Evolutionary conservation across 31 red algal genomes (phyloP), one percentile per base, ranked within the genome.

Genomic region (Odonthalia washingtoniensis): DNA sequence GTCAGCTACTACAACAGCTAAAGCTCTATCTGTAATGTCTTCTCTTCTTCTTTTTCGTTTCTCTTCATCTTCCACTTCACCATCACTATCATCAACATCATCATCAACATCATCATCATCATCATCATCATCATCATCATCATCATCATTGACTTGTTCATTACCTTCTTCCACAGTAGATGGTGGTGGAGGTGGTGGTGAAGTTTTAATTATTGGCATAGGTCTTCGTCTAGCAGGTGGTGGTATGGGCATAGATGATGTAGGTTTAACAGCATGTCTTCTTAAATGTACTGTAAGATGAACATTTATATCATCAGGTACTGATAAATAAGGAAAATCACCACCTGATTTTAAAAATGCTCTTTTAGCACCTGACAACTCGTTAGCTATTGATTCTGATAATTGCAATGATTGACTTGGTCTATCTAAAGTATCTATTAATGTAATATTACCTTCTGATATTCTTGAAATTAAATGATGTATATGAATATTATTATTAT

Each of bases 231-330:
- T 77, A n/a, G 94, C 89, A 28, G 87, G 94, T 24, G 86, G 78
- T 36, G 94, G 94, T 27, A 89, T 63, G 9, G 84, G 81, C 17
- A 97, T 30, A 36, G 74, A 66, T 32, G 53, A 41, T 0, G 62
- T 78, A 26, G 94, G 87, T 21, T 75, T 84, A n/a, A 82, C 46
- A 24, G 90, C 94, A 61, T 96, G 75, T n/a, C 94, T 81, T 46
- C 97, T 91, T 72, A 99, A 61, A 53, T 99, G 97, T 24, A 99
- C 97, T 21, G 96, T 62, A 30, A 99, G 68, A 46, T 99, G 94
- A 79, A 99, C 87, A 72, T 84, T 92, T 46, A 96, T 82, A 43
- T 92, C 94, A 14, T 96, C 97, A 31, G 94, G 72, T 49, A 74
- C 83, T 9, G 84, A 74, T 12, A 99, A 63, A 46, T 92, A 96